phyloP scores from a whole-genome alignment of 495 filamentous ascomycete genomes.

The Lepidopterella palustris region DNA sequence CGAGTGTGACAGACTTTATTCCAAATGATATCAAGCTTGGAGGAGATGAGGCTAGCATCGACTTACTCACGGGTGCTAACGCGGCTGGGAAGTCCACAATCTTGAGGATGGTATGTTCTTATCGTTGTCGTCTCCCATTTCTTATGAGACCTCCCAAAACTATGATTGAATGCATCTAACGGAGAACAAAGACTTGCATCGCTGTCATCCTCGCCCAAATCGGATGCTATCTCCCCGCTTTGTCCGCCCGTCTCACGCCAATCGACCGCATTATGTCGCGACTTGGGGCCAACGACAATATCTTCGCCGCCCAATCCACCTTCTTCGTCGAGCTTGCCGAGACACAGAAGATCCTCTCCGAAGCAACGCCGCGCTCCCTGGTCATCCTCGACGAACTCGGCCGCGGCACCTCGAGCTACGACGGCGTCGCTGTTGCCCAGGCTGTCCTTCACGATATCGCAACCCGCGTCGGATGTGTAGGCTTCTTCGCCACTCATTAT shows the following conservation, averaged over 20 bases:
- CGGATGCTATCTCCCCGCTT: constrained; percentile 84
- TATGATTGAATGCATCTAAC: too few relatives aligned
- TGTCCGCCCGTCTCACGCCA: constrained; percentile 79
- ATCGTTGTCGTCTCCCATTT: not conserved
- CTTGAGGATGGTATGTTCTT: constrained; percentile 73
- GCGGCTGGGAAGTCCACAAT: constrained; percentile 98
- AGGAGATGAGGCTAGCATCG: constrained; percentile 70
- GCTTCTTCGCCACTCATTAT: constrained; percentile 98
- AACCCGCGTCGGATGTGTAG: constrained; percentile 83
- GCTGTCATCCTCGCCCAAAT: constrained; percentile 99
- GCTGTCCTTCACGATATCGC: constrained; percentile 93
- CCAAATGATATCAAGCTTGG: constrained; percentile 91
- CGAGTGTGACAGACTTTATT: constrained; percentile 88
- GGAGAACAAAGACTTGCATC: constrained; percentile 79
- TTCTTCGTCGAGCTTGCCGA: constrained; percentile 98
- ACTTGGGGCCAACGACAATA: constrained; percentile 96
- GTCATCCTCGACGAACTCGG: constrained; percentile 98
- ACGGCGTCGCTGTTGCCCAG: constrained; percentile 94
- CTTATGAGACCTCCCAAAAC: constrained; percentile 16
- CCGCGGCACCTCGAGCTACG: constrained; percentile 87
- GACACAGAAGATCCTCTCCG: constrained; percentile 95
- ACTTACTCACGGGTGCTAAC: constrained; percentile 92
- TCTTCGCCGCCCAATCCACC: constrained; percentile 94
- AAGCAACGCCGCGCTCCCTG: constrained; percentile 88
- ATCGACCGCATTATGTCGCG: constrained; percentile 98